phyloP scores from a whole-genome alignment of 2,329 filamentous ascomycete genomes.

The Colletotrichum incanum region DNA sequence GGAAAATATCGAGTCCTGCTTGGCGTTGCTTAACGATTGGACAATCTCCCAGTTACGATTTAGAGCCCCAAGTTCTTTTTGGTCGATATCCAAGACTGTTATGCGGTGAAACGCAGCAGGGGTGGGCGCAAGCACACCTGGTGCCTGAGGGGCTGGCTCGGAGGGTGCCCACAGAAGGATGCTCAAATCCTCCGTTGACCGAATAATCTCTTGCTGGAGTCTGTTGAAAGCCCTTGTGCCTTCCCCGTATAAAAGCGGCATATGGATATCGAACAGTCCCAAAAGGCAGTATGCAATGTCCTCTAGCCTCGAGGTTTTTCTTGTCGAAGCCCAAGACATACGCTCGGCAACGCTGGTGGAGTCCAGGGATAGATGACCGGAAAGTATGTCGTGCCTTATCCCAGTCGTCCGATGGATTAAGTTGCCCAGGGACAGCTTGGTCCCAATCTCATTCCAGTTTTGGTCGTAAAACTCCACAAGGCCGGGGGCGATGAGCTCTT shows the following conservation, averaged over 20 bases:
- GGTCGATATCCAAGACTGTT: not conserved
- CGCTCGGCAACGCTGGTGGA: conserved; percentile 34
- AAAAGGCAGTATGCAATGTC: conserved; percentile 53
- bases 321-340: conserved; percentile 49
- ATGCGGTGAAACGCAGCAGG: not conserved
- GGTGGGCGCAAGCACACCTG: not conserved
- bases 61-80: not conserved
- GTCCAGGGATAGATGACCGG: conserved; percentile 10
- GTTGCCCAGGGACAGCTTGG: conserved; percentile 44
- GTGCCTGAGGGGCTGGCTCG: not conserved
- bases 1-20: not conserved
- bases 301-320: conserved; percentile 50
- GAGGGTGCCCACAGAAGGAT: conserved; percentile 24
- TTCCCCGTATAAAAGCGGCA: conserved; percentile 54
- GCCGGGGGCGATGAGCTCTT: conserved; percentile 51
- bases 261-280: conserved; percentile 53
- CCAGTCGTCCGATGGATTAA: conserved; percentile 32
- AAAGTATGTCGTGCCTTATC: not conserved
- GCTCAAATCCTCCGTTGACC: conserved; percentile 23
- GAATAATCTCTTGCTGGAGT: conserved; percentile 40
- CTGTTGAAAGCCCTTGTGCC: conserved; percentile 42
- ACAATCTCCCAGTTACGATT: not conserved
- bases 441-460: conserved; percentile 49
- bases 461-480: conserved; percentile 49
- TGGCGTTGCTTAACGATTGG: not conserved